These are phyloP conservation scores for Gracilaria caudata DNA, from an alignment of 23 red algal genomes.

Conservation along the genomic window DNA sequence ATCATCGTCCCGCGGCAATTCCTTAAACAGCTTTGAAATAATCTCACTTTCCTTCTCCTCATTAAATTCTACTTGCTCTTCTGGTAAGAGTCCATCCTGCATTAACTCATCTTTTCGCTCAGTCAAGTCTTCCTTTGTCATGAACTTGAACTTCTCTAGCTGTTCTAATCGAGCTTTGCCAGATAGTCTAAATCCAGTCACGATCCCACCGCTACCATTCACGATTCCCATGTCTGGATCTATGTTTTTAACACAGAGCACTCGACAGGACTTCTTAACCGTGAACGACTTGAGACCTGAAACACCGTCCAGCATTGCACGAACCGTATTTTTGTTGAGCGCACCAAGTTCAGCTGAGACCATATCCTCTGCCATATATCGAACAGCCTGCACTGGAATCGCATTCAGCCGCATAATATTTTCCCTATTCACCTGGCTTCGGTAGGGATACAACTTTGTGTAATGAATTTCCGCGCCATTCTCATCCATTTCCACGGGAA, in stretches of 20 bases:
- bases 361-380: slow-evolving; percentile 32
- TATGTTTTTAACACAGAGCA: slow-evolving; percentile 66
- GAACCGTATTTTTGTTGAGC: slow-evolving; percentile 2
- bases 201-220: slow-evolving; percentile 52
- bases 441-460: slow-evolving; percentile 59
- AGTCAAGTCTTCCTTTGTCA: background rate
- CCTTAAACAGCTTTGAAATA: background rate
- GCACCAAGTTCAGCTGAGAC: slow-evolving; percentile 4
- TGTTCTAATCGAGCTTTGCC: background rate
- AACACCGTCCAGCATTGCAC: slow-evolving; percentile 23
- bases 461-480: slow-evolving; percentile 20
- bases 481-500: slow-evolving; percentile 25
- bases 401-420: slow-evolving; percentile 31
- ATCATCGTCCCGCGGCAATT: slow-evolving; percentile 12
- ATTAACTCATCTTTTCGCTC: background rate
- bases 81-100: slow-evolving; percentile 20
- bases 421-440: slow-evolving; percentile 39
- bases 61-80: slow-evolving; percentile 16
- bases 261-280: slow-evolving; percentile 42
- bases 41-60: background rate
- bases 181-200: slow-evolving; percentile 41
- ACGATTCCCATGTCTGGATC: slow-evolving; percentile 46
- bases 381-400: slow-evolving; percentile 21
- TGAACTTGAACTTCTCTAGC: slow-evolving; percentile 24
- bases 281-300: slow-evolving; percentile 8